Conservation (phyloP, 768 basidiomycete species). For the Suillus clintonianus region DNA sequence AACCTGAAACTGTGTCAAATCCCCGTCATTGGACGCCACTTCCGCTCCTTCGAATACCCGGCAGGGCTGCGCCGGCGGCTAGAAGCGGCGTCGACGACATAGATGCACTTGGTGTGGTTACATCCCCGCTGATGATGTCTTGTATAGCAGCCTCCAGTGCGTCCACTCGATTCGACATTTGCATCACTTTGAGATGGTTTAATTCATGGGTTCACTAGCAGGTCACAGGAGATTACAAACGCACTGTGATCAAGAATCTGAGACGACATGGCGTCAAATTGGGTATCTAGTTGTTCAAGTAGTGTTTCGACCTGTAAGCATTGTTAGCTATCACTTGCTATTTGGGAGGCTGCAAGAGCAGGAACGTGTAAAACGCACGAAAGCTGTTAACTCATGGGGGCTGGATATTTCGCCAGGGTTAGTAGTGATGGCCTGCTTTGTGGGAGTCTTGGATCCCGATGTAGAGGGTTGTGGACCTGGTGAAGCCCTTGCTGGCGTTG, state of each 20-base stretch:
- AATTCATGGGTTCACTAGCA: conserved; percentile 4
- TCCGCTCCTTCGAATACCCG: conserved; percentile 45
- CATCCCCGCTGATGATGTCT: conserved; percentile 84
- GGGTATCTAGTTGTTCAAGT: conserved; percentile 83
- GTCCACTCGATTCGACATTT: conserved; percentile 92
- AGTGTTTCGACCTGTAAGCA: conserved; percentile 77
- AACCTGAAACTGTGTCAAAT: background rate
- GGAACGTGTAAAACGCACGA: conserved; percentile 56
- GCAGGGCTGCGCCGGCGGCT: conserved; percentile 25
- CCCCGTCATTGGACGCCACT: conserved; percentile 25
- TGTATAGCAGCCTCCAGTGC: conserved; percentile 88
- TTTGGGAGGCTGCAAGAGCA: background rate
- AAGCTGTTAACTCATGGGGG: conserved; percentile 92
- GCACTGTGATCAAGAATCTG: conserved; percentile 85
- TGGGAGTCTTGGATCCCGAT: conserved; percentile 42
- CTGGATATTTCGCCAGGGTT: conserved; percentile 75
- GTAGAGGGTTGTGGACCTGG: conserved; percentile 18
- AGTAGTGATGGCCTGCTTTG: conserved; percentile 41
- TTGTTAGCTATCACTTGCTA: background rate
- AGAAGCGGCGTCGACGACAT: conserved; percentile 57
- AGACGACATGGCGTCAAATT: conserved; percentile 91
- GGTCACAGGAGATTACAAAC: conserved; percentile 28
- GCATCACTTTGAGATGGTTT: conserved; percentile 61
- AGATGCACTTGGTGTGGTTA: conserved; percentile 50
- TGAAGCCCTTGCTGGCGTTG: conserved; percentile 50